Evolutionary conservation across 2,329 filamentous ascomycete genomes (phyloP), one percentile per base, ranked within the genome.

Genomic region (Ascochyta viciae-villosae): DNA sequence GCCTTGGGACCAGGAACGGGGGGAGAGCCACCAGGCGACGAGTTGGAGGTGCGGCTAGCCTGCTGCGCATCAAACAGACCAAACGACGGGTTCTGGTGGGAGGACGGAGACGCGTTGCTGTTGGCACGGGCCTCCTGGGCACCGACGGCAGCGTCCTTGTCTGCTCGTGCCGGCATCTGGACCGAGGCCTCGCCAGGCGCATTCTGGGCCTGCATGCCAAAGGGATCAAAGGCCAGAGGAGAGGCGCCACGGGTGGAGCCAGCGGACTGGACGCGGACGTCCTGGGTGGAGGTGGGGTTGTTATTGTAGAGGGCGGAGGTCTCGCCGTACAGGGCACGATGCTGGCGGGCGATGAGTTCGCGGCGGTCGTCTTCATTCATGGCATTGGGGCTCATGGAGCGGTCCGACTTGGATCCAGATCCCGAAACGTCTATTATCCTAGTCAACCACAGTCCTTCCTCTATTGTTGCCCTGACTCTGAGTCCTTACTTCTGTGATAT

Each of bases 401-500:
- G 90, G 73, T 95, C 91, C 74, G 89, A 88, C 83, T 97, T 97
- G 82, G 82, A 85, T 65, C 83, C 87, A 76, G 87, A 86, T 70
- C 83, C 87, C 76, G 87, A 86, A 77, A 89, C 84, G 76, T 89
- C 87, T 82, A 83, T 86, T 78, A 87, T 80, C 84, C 85, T 87
- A 81, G 74, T 77, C 74, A 78, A 76, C 74, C 70, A 73, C 68
- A 67, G 64, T 69, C 68, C 70, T 72, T 67, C 67, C 64, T 69
- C 73, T 76, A 81, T 79, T 81, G 76, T 82, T 85, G 85, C 88
- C 89, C 86, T 85, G 84, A 86, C 85, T 83, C 85, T 86, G 87
- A 85, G 79, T 87, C 87, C 90, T 87, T 91, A 98, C 95, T 97
- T 91, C 94, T 89, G 85, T 98, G 96, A 82, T 96, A 98, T 87